Base-by-base conservation (phyloP, 805 yeast genomes). In the Yarrowia hollandica region DNA sequence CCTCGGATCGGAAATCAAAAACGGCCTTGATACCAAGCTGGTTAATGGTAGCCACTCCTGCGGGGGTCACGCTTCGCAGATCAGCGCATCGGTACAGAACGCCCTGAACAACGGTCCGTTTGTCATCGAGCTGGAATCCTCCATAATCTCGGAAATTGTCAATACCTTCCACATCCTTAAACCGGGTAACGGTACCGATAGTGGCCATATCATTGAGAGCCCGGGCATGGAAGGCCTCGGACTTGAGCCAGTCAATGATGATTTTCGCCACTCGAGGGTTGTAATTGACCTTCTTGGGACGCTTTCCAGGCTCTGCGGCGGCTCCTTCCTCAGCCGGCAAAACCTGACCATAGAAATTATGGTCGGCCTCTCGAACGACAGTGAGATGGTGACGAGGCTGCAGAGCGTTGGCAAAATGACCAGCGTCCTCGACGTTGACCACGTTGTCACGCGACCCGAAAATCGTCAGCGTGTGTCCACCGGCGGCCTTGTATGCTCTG, bases 61-160 rank as follows among this genome's bases (percentile, higher is more conserved):
- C 54, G 0, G 66, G 72, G 0, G 90, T 81, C 28, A 86, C 74
- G 0, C 71, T 69, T 2, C 79, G 74, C 25, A 85, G 75, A 57
- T 79, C 78, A 0, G 92, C 95, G 64, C 85, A 78, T 61, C 96
- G 79, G 69, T 72, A 90, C 14, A 84, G 65, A 6, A 78, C 54
- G 10, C 83, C 81, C 2, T 84, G 77, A 63, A 86, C 64, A 67
- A 79, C 65, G 5, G 68, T 61, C 2, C 67, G 71, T 9, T 69
- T 70, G 19, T 70, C 68, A 8, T 63, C 62, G 10, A 50, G 71
- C 57, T 70, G 72, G 81, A 86, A 89, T 12, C 95, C 96, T 1
- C 96, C 96, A 60, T 85, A 68, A 66, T 90, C 96, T 63, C 96
- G 76, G 66, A 88, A 85, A 66, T 89, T 89, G 37, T 79, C 70